Evolutionary conservation across 306 rosid species (phyloP), one percentile per base, ranked within the genome.

Genomic region (Senna siamea): DNA sequence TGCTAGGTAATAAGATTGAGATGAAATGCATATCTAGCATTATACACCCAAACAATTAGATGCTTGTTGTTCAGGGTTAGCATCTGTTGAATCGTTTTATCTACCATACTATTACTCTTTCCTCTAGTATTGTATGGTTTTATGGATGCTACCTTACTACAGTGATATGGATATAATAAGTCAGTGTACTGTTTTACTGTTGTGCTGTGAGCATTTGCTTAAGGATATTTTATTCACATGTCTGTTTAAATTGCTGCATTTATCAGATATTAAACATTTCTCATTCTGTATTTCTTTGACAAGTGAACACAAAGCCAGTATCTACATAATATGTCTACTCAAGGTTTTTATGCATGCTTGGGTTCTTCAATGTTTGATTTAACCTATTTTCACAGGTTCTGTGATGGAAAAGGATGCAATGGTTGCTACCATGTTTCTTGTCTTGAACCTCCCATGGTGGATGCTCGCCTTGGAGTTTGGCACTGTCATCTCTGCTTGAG

Each of bases 391-490:
- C 57, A 60, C 84, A 91, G 97, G 76, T 83, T 82, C 82, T 90
- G 96, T 48, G 77, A 80, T 62, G 96, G 96, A 80, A 85, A 70
- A 80, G 90, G 80, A 55, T 88, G 96, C 81, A 51, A 69, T 70
- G 61, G 84, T 74, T 78, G 78, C 80, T 88, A 79, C 84, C 96
- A 90, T 78, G 72, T 68, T 74, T 86, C 90, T 67, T 90, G 96
- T 83, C 86, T 88, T 64, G 83, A 90, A 65, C 92, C 96, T 68
- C 87, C 93, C 53, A 18, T 88, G 81, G 84, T 64, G 56, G 79
- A 70, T 78, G 79, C 79, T 78, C 85, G 86, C 47, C 69, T 78
- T 70, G 96, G 93, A 73, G 82, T 68, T 78, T 90, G 96, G 96
- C 80, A 87, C 61, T 91, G 97, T 76, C 64, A 77, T 23, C 20